Percentiles rank a stretch among this genome's conserved stretches.
Evolutionary conservation across 106 monocot genomes (phyloP).

Genomic region (Dendrobium officinale): DNA sequence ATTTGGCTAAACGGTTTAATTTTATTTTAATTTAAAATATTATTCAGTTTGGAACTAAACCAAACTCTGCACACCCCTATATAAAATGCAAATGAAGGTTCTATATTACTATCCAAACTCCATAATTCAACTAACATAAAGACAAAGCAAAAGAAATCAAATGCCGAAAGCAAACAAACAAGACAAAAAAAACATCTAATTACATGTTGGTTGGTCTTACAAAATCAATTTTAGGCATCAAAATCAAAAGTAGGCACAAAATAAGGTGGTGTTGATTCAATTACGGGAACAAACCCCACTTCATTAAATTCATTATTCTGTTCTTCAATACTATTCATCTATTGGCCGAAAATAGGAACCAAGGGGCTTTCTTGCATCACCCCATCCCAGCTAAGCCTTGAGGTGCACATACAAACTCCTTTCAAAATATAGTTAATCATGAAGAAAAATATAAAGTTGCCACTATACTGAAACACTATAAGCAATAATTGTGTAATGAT

Average conservation of each 20-base stretch:
- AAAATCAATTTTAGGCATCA: neutral
- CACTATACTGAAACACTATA: too few relatives aligned
- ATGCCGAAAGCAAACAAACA: neutral
- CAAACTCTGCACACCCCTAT: neutral
- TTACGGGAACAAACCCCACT: neutral
- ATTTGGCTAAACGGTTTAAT: too few relatives aligned
- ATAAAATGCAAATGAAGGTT: neutral
- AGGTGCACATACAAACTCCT: too few relatives aligned
- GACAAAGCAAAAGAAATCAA: neutral
- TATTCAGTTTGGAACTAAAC: too few relatives aligned
- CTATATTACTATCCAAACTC: neutral
- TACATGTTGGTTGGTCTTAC: neutral
- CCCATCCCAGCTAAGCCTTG: too few relatives aligned
- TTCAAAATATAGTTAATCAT: too few relatives aligned
- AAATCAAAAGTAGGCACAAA: neutral
- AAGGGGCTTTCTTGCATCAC: too few relatives aligned
- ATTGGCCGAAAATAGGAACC: neutral
- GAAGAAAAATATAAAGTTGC: too few relatives aligned
- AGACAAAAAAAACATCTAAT: neutral
- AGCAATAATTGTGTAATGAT: too few relatives aligned
- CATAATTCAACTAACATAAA: neutral
- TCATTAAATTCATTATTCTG: neutral
- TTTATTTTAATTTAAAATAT: too few relatives aligned
- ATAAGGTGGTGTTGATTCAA: neutral
- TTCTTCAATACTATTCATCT: neutral